A percentile compares a stretch with the other conserved stretches of the same genome.
These are phyloP conservation scores for Isatis tinctoria DNA, from an alignment of 345 rosid species.

Conservation along the genomic window DNA sequence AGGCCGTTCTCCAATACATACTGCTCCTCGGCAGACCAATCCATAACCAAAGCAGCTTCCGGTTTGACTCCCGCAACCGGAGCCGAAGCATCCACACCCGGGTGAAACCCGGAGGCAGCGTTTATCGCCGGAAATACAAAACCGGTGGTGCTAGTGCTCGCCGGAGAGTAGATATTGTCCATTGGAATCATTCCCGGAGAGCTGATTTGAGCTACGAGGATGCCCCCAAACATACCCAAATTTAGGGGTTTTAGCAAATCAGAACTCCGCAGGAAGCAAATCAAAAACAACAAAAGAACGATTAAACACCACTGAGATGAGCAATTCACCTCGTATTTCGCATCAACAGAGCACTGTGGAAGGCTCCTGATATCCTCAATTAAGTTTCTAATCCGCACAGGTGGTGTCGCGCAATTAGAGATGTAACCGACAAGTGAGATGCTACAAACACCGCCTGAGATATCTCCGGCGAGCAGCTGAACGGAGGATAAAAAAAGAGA, in stretches of 20 bases:
- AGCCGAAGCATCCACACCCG: neutral
- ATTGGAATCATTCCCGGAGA: conserved; percentile 19
- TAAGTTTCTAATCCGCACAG: neutral
- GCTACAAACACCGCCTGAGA: neutral
- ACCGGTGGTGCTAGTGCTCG: conserved; percentile 25
- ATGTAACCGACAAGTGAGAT: neutral
- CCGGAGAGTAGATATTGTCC: conserved; percentile 13
- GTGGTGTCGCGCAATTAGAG: neutral
- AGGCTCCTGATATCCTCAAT: neutral
- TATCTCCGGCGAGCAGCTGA: conserved; percentile 4
- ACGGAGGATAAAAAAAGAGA: neutral
- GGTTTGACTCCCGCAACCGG: conserved; percentile 11
- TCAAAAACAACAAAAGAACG: too few species aligned
- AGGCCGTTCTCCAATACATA: conserved; percentile 73
- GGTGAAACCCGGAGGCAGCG: neutral
- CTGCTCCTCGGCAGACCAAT: conserved; percentile 83
- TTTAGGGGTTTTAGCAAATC: neutral
- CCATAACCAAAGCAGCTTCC: conserved; percentile 65
- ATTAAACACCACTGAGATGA: neutral
- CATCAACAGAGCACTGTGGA: too few species aligned
- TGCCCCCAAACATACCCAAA: neutral
- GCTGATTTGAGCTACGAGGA: neutral
- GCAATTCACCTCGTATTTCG: too few species aligned
- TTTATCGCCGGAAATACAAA: conserved; percentile 10
- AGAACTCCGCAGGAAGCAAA: neutral